Evolutionary conservation across 371 early-diverging fungal genomes (phyloP).

Genomic region (Syncephalastrum monosporum): DNA sequence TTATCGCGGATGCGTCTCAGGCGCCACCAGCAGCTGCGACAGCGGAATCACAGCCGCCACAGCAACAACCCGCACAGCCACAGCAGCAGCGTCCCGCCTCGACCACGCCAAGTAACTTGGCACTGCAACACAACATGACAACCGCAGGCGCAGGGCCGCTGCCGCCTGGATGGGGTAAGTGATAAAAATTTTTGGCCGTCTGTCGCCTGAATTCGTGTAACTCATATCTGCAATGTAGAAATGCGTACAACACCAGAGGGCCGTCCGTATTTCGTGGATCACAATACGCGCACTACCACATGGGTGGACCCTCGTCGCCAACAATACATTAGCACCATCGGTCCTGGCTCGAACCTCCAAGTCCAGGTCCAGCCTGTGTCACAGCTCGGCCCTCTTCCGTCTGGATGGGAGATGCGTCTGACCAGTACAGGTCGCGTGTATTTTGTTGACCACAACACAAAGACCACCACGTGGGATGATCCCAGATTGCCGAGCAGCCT

Average conservation of each 20-base stretch:
- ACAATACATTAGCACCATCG: constrained; percentile 57
- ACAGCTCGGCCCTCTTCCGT: constrained; percentile 86
- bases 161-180: constrained; percentile 89
- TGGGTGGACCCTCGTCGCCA: constrained; percentile 91
- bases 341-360: constrained; percentile 53
- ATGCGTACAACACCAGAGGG: constrained; percentile 88
- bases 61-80: too few relatives aligned
- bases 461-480: constrained; percentile 95
- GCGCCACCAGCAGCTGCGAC: too few relatives aligned
- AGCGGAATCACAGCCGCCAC: background rate
- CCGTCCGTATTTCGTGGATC: constrained; percentile 95
- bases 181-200: too few relatives aligned
- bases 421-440: constrained; percentile 90
- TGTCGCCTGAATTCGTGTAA: too few relatives aligned
- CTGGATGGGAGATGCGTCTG: constrained; percentile 98
- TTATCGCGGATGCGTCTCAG: too few relatives aligned
- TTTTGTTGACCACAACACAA: constrained; percentile 93
- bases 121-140: constrained; percentile 56
- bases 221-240: constrained; percentile 17
- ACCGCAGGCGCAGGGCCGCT: constrained; percentile 82
- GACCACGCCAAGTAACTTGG: constrained; percentile 20
- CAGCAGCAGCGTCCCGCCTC: background rate
- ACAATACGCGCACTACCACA: constrained; percentile 95
- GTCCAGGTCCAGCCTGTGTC: constrained; percentile 73
- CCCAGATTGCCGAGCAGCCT: constrained; percentile 92